These are phyloP conservation scores for Mycena kentingensis DNA, from an alignment of 768 basidiomycete genomes.

Conservation along the genomic window DNA sequence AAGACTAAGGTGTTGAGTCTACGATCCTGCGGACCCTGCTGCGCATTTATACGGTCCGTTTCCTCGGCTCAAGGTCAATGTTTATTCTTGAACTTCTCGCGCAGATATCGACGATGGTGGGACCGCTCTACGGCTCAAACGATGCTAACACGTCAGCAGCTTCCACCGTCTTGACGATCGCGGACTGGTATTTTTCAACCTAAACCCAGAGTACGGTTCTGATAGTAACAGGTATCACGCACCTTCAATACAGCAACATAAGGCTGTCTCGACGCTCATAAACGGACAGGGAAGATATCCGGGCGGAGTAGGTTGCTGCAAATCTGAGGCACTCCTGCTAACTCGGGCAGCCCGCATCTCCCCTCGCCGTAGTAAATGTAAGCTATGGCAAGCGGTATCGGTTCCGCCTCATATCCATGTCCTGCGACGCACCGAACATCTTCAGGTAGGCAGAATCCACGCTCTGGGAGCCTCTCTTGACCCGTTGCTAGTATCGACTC, in stretches of 20 bases:
- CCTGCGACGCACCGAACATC: slow-evolving; percentile 1
- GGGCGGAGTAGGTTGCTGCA: slow-evolving; percentile 27
- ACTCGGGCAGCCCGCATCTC: slow-evolving; percentile 29
- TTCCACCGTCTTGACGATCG: no score
- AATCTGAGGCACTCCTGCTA: slow-evolving; percentile 24
- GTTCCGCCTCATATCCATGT: slow-evolving; percentile 34
- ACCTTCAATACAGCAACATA: slow-evolving; percentile 1
- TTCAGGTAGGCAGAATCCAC: slow-evolving; percentile 2
- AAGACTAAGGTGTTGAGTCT: neutral
- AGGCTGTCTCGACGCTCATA: slow-evolving; percentile 34
- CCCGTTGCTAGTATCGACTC: slow-evolving; percentile 29
- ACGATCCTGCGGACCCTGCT: no score
- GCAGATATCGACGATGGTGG: no score
- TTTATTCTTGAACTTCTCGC: no score
- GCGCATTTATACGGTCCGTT: no score
- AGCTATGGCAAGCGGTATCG: slow-evolving; percentile 34
- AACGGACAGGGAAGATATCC: slow-evolving; percentile 39
- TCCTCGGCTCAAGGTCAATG: no score
- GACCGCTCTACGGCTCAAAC: no score
- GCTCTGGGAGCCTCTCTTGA: neutral
- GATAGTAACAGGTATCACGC: slow-evolving; percentile 4
- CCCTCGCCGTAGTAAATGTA: slow-evolving; percentile 38
- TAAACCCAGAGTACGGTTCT: neutral
- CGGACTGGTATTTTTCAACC: neutral
- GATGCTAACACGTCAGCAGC: no score